These are phyloP conservation scores for Pythium grandisporangium DNA, from an alignment of 352 stramenopile genomes.

Conservation along the genomic window DNA sequence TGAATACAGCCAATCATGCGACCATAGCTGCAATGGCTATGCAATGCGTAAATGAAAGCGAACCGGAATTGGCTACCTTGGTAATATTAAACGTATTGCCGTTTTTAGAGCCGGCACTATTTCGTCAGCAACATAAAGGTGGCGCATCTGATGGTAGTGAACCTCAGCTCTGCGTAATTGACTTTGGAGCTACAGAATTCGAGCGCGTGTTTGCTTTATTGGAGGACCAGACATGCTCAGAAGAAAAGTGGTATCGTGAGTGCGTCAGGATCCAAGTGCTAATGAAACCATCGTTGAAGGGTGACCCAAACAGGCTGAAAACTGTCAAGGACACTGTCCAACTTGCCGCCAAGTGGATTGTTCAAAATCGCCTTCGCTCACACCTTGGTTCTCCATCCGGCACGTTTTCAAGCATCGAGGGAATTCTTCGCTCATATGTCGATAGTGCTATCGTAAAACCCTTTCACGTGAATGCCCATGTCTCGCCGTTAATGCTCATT, in stretches of 20 bases:
- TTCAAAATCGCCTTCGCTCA: conserved; percentile 64
- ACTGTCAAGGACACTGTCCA: conserved; percentile 13
- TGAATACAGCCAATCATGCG: too few relatives aligned
- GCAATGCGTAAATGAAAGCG: too few relatives aligned
- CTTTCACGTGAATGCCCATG: too few relatives aligned
- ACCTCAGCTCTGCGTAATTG: conserved; percentile 1
- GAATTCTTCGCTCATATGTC: conserved; percentile 30
- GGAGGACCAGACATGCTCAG: conserved; percentile 1
- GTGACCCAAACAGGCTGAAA: conserved; percentile 1
- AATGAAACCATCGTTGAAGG: neutral
- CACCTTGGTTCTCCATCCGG: conserved; percentile 66
- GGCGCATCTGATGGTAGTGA: too few relatives aligned
- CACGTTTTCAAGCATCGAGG: conserved; percentile 72
- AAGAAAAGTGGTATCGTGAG: conserved; percentile 7
- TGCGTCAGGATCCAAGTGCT: conserved; percentile 7
- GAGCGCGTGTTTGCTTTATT: conserved; percentile 12
- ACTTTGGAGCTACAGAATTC: conserved; percentile 10
- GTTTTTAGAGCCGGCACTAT: too few relatives aligned
- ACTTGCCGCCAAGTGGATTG: conserved; percentile 55
- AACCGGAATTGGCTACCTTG: too few relatives aligned
- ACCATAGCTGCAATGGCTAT: too few relatives aligned
- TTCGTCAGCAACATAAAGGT: too few relatives aligned
- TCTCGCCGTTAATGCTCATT: conserved; percentile 6
- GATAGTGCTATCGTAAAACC: too few relatives aligned
- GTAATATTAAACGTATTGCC: too few relatives aligned